These are phyloP conservation scores for Chenopodium berlandieri DNA, from an alignment of 148 eudicot species.

Conservation along the genomic window DNA sequence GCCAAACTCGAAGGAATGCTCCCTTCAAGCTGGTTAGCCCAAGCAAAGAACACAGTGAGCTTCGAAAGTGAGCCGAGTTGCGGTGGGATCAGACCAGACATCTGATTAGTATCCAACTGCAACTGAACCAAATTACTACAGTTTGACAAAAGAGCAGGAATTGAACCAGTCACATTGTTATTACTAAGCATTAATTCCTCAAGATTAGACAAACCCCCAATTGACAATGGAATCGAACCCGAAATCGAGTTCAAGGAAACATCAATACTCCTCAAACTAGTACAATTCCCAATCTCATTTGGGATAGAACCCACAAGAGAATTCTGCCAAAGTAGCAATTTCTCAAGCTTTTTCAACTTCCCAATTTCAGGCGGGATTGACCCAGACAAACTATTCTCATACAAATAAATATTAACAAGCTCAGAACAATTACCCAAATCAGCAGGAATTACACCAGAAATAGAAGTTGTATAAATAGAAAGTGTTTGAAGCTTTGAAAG, in stretches of 20 bases:
- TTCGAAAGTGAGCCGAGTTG: conserved; percentile 49
- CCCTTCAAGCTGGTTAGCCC: conserved; percentile 82
- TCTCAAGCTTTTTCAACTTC: conserved; percentile 48
- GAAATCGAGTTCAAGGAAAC: conserved; percentile 62
- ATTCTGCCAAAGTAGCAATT: conserved; percentile 68
- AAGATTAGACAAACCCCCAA: conserved; percentile 48
- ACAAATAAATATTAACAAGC: conserved; percentile 61
- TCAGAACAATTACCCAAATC: conserved; percentile 74
- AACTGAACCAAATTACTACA: conserved; percentile 48
- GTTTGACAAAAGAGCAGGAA: conserved; percentile 56
- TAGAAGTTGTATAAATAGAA: conserved; percentile 61
- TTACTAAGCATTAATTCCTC: conserved; percentile 73
- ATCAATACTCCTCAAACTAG: conserved; percentile 53
- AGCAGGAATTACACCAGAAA: conserved; percentile 62
- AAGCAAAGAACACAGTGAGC: conserved; percentile 64
- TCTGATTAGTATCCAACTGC: conserved; percentile 69
- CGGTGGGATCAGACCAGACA: conserved; percentile 62
- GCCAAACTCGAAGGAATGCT: conserved; percentile 57
- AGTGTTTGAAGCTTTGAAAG: conserved; percentile 52
- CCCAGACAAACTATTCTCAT: conserved; percentile 68
- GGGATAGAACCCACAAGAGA: conserved; percentile 55
- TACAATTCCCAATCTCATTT: conserved; percentile 63
- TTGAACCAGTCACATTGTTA: conserved; percentile 76
- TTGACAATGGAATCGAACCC: conserved; percentile 58
- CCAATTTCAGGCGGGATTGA: conserved; percentile 60